Evolutionary conservation across 2,329 filamentous ascomycete genomes (phyloP).

Genomic region (Bipolaris oryzae): DNA sequence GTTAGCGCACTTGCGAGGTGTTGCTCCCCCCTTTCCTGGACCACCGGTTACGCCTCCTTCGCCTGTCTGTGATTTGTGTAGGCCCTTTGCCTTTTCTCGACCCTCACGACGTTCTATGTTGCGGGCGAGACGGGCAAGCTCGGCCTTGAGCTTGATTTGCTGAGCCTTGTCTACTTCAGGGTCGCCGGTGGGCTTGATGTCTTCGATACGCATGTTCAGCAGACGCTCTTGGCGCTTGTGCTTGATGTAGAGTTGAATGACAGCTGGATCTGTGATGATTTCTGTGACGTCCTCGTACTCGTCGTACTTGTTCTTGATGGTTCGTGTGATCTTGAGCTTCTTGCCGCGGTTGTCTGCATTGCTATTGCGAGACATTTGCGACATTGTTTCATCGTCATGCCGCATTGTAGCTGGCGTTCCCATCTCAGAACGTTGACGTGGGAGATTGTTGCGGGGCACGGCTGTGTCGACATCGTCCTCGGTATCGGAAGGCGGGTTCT

Average conservation of each 20-base stretch:
- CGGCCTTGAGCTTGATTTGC: constrained; percentile 68
- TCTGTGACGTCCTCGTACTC: constrained; percentile 58
- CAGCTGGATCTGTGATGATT: constrained; percentile 70
- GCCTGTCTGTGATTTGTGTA: constrained; percentile 49
- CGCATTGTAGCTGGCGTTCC: constrained; percentile 60
- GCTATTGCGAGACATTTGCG: constrained; percentile 57
- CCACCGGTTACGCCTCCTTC: constrained; percentile 54
- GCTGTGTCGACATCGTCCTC: constrained; percentile 67
- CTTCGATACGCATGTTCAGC: constrained; percentile 73
- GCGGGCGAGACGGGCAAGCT: constrained; percentile 82
- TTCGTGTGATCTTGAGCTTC: constrained; percentile 75
- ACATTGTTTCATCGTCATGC: constrained; percentile 72
- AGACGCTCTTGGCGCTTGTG: constrained; percentile 73
- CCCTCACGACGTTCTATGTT: constrained; percentile 90
- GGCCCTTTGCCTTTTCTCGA: constrained; percentile 85
- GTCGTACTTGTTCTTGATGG: constrained; percentile 66
- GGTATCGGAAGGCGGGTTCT: constrained; percentile 74
- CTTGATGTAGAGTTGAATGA: constrained; percentile 88
- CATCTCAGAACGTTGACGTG: constrained; percentile 64
- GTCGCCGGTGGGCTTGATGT: constrained; percentile 69
- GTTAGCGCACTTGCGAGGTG: constrained; percentile 89
- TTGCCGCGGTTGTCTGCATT: constrained; percentile 68
- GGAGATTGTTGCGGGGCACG: constrained; percentile 49
- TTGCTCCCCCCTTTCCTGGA: constrained; percentile 56
- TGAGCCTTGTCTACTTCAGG: constrained; percentile 68